These are phyloP conservation scores for Kockiozyma suomiensis DNA, from an alignment of 805 yeast genomes.

Conservation along the genomic window DNA sequence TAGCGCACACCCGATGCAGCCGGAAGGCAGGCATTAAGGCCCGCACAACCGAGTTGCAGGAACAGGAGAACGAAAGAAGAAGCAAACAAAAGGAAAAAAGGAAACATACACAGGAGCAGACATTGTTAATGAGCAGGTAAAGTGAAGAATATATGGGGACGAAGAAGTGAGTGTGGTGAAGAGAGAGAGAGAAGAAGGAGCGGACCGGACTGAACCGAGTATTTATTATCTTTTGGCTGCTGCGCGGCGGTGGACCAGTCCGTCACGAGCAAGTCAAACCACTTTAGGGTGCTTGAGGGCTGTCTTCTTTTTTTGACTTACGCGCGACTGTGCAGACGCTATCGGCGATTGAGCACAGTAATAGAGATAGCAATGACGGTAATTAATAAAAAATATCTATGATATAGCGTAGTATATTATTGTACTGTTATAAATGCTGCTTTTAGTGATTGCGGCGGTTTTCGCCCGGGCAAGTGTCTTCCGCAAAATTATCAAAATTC, in stretches of 20 bases:
- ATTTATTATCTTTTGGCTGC: conserved; percentile 2
- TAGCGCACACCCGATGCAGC: neutral
- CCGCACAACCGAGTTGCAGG: neutral
- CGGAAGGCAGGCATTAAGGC: neutral
- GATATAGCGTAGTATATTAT: too few relatives aligned
- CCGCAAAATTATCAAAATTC: neutral
- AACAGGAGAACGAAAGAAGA: conserved; percentile 1
- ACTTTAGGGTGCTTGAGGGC: too few relatives aligned
- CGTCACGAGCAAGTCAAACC: too few relatives aligned
- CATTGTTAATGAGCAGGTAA: conserved; percentile 14
- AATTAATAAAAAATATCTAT: too few relatives aligned
- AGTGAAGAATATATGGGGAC: conserved; percentile 2
- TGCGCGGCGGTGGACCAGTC: too few relatives aligned
- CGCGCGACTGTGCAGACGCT: too few relatives aligned
- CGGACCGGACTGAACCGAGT: conserved; percentile 29
- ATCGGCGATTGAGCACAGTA: too few relatives aligned
- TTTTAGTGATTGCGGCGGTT: neutral
- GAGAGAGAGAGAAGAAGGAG: neutral
- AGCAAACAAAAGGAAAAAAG: neutral
- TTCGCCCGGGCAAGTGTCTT: conserved; percentile 12
- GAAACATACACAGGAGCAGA: conserved; percentile 33
- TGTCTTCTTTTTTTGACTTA: too few relatives aligned
- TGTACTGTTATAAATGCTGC: neutral
- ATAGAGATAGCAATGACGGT: too few relatives aligned
- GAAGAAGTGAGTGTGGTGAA: conserved; percentile 5